Conservation (phyloP, 495 filamentous ascomycete species). For the Mycothermus thermophilus region DNA sequence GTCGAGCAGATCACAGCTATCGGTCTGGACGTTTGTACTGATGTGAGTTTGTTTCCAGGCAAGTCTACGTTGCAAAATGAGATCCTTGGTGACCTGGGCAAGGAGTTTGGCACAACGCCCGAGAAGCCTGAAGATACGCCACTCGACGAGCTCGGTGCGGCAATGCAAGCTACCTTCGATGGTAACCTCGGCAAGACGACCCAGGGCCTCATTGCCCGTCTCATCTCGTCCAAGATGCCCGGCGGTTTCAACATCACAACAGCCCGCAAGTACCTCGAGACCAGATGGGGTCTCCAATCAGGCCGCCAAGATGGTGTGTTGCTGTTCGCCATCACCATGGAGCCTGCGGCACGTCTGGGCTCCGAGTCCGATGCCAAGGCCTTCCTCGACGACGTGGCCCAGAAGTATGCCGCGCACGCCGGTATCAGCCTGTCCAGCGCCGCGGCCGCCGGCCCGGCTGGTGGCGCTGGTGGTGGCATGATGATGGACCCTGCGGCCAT, state of each 20-base stretch:
- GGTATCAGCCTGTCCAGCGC: conserved; percentile 77
- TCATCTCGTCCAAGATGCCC: conserved; percentile 98
- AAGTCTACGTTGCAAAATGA: conserved; percentile 98
- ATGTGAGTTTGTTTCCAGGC: conserved; percentile 33
- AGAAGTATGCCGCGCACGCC: conserved; percentile 77
- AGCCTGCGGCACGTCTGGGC: conserved; percentile 75
- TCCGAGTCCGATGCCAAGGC: conserved; percentile 83
- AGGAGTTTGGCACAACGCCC: conserved; percentile 95
- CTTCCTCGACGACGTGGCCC: conserved; percentile 71
- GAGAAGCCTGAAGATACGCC: conserved; percentile 98
- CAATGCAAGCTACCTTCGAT: conserved; percentile 97
- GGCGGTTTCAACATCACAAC: conserved; percentile 97
- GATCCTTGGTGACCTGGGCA: conserved; percentile 88
- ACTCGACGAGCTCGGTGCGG: conserved; percentile 83
- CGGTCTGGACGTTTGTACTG: conserved; percentile 3
- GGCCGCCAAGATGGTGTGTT: conserved; percentile 89
- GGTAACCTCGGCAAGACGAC: conserved; percentile 96
- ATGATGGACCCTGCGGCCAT: conserved; percentile 99
- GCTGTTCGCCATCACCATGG: conserved; percentile 79
- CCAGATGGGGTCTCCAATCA: conserved; percentile 74
- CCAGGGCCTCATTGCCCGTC: conserved; percentile 76
- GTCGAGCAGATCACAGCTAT: conserved; percentile 13
- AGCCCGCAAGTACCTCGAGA: conserved; percentile 87
- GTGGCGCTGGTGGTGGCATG: conserved; percentile 65
- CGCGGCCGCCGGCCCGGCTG: conserved; percentile 56